Conservation (phyloP, 2,329 filamentous ascomycete genomes). For the Stemphylium lycopersici region DNA sequence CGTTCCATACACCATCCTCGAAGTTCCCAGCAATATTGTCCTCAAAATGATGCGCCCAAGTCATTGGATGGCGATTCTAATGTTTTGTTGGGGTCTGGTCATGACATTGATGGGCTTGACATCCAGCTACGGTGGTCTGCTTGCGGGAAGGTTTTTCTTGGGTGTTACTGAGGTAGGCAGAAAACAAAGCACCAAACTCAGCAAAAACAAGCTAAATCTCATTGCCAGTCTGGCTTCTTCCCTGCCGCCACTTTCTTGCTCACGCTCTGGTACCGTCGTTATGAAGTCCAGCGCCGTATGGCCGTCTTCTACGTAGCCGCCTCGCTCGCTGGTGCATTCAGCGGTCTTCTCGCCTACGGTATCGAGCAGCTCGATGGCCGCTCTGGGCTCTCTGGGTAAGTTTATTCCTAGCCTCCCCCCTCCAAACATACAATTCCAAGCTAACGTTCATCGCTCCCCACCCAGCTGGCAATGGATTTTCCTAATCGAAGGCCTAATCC, state of each 20-base stretch:
- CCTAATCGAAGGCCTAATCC: conserved; percentile 38
- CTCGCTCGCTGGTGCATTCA: conserved; percentile 44
- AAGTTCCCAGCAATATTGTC: conserved; percentile 50
- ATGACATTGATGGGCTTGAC: conserved; percentile 54
- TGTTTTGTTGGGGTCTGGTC: conserved; percentile 51
- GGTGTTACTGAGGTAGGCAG: conserved; percentile 46
- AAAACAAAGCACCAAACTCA: neutral
- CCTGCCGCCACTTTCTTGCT: conserved; percentile 64
- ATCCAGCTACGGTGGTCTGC: conserved; percentile 54
- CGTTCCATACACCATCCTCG: conserved; percentile 49
- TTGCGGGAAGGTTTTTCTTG: conserved; percentile 55
- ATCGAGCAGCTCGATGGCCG: conserved; percentile 43
- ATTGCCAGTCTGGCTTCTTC: conserved; percentile 60
- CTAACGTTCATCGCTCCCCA: neutral
- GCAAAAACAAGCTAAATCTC: conserved; percentile 15
- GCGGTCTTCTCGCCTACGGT: conserved; percentile 43
- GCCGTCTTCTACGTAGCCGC: conserved; percentile 46
- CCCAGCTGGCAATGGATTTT: conserved; percentile 37
- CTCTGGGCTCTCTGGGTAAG: conserved; percentile 27
- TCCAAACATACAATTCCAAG: no score
- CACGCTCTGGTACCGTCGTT: conserved; percentile 45
- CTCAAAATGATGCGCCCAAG: conserved; percentile 51
- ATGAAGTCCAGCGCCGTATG: conserved; percentile 45
- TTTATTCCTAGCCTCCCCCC: no score
- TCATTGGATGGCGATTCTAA: conserved; percentile 49